Base-by-base conservation (phyloP, 176 grass and related monocot species). In the Puccinellia tenuiflora region DNA sequence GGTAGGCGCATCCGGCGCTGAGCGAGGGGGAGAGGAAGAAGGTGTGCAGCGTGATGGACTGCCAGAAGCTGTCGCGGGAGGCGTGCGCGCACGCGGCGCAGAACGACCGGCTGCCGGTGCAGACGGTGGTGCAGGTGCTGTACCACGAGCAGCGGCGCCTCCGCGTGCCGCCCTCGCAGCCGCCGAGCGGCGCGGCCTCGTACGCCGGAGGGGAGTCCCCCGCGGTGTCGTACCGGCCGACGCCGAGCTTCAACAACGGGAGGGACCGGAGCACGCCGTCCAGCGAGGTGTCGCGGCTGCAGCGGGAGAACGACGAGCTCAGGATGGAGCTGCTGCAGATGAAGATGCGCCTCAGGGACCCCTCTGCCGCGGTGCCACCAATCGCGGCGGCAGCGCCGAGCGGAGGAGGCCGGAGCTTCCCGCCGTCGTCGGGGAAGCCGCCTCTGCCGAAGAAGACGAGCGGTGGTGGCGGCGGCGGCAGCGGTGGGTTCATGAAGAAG, bases 31-130 rank as follows among this genome's bases (percentile, higher is more conserved):
- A 95, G 67, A 92, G 92, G 75, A 98, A 93, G 91, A 88, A 83
- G 67, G 77, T 98, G 78, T 98, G 96, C 85, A 40, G 73, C 54
- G 75, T 74, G 53, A 95, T 98, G 90, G 87, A 92, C 60, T 95
- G 87, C 77, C 92, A 98, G 85, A 93, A 85, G 81, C 85, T 98
- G 82, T 98, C 96, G 22, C 83, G 91, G 29, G 91, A 90, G 64
- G 96, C 96, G 73, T 98, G 96, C 76, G 96, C 96, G 17, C 96
- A 98, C 79, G 96, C 92, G 42, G 96, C 91, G 78, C 96, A 93
- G 88, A 98, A 98, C 67, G 87, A 95, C 38, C 79, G 96, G 46
- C 85, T 98, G 54, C 96, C 92, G 16, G 85, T 91, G 71, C 92
- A 91, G 79, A 93, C 85, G 40, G 96, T 98, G 48, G 92, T 98